Evolutionary conservation across 768 basidiomycete genomes (phyloP).

Genomic region (Chalciporus pseudorubinellus): DNA sequence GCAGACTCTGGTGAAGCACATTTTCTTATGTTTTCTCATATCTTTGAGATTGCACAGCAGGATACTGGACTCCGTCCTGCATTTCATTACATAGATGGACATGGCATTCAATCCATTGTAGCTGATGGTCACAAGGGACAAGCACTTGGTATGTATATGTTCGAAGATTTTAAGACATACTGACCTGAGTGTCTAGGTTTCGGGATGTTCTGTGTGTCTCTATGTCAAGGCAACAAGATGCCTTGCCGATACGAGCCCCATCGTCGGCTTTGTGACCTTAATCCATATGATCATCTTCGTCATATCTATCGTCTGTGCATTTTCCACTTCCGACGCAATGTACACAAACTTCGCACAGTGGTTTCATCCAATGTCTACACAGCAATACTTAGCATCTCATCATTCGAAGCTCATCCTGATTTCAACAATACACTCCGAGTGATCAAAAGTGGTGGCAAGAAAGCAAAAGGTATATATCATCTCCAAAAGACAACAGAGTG

Average conservation of each 20-base stretch:
- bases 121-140: constrained; percentile 5
- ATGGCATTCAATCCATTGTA: constrained; percentile 2
- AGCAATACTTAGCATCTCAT: constrained; percentile 5
- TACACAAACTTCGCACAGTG: background rate
- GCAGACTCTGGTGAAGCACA: background rate
- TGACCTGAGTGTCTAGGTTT: background rate
- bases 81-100: background rate
- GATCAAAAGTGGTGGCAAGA: background rate
- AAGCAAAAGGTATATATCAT: constrained; percentile 2
- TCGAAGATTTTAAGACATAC: background rate
- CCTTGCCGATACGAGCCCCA: background rate
- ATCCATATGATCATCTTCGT: background rate
- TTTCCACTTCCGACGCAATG: background rate
- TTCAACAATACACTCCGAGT: background rate
- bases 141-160: constrained; percentile 1
- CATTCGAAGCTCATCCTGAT: constrained; percentile 1
- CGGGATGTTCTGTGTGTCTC: background rate
- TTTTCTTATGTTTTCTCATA: background rate
- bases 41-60: constrained; percentile 1
- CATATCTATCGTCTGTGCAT: background rate
- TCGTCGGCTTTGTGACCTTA: background rate
- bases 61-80: background rate
- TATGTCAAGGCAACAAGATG: background rate
- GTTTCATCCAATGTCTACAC: background rate
- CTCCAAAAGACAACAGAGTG: background rate